phyloP scores from a whole-genome alignment of 805 yeast genomes.

The Zygosaccharomyces gambellarensis region DNA sequence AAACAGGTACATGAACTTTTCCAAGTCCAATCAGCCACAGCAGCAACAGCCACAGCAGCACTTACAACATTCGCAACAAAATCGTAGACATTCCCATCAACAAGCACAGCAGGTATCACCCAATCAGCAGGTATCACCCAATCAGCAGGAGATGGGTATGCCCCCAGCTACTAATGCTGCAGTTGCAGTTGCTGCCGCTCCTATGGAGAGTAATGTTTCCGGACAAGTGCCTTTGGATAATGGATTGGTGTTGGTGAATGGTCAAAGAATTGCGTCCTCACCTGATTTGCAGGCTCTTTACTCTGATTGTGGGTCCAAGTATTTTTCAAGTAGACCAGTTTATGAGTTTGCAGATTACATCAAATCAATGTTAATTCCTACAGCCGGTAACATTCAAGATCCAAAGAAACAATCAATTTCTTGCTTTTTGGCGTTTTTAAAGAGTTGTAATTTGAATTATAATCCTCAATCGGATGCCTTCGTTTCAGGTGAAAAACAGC shows the following conservation, averaged over 20 bases:
- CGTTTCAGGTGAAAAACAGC: conserved; percentile 25
- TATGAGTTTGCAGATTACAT: conserved; percentile 38
- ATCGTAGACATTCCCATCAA: not conserved
- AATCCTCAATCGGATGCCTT: conserved; percentile 36
- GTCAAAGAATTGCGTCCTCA: conserved; percentile 55
- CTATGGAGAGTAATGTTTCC: conserved; percentile 5
- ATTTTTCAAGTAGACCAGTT: conserved; percentile 49
- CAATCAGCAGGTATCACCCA: conserved; percentile 12
- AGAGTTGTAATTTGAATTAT: conserved; percentile 44
- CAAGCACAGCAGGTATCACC: conserved; percentile 1
- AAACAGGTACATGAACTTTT: conserved; percentile 10
- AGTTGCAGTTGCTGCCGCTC: conserved; percentile 9
- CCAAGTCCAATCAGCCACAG: conserved; percentile 12
- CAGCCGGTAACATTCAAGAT: conserved; percentile 6
- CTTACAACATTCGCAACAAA: not conserved
- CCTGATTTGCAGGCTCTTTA: conserved; percentile 49
- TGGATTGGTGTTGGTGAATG: conserved; percentile 50
- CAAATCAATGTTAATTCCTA: conserved; percentile 23
- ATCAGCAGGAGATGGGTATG: conserved; percentile 6
- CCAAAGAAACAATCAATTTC: conserved; percentile 14
- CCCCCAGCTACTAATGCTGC: conserved; percentile 3
- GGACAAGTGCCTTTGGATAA: conserved; percentile 47
- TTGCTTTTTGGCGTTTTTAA: conserved; percentile 37
- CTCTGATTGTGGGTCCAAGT: conserved; percentile 42
- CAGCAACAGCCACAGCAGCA: conserved; percentile 12